Conservation (phyloP, 805 yeast species). For the Debaryomyces hansenii region DNA sequence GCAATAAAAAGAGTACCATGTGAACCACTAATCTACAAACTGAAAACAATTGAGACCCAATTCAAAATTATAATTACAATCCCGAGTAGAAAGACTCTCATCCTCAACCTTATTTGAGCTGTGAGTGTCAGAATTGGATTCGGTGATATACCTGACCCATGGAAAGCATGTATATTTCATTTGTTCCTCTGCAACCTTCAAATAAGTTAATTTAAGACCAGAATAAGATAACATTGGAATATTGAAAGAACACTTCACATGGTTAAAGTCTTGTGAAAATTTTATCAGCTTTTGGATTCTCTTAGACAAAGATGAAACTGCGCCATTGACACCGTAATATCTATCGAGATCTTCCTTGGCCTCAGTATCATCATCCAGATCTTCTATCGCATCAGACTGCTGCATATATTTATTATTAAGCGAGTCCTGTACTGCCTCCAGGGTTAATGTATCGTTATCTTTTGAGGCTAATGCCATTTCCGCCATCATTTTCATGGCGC, state of each 20-base stretch:
- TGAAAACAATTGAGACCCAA: conserved; percentile 16
- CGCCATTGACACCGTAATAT: conserved; percentile 38
- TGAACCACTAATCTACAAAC: background rate
- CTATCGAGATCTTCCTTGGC: conserved; percentile 30
- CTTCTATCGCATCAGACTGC: conserved; percentile 8
- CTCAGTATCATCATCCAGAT: conserved; percentile 21
- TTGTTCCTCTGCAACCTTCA: conserved; percentile 64
- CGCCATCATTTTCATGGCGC: conserved; percentile 52
- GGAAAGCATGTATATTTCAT: conserved; percentile 70
- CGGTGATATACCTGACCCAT: conserved; percentile 65
- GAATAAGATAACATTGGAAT: conserved; percentile 57
- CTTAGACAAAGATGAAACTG: conserved; percentile 25
- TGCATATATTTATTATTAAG: conserved; percentile 4
- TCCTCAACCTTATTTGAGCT: background rate
- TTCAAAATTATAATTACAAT: conserved; percentile 15
- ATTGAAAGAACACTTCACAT: conserved; percentile 28
- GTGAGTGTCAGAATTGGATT: conserved; percentile 5
- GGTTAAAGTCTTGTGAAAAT: conserved; percentile 14
- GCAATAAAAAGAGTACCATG: too few species aligned
- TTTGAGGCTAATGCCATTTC: conserved; percentile 37
- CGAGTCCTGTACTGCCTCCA: background rate
- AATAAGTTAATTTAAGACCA: conserved; percentile 64
- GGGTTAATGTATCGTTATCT: background rate
- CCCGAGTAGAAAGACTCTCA: background rate
- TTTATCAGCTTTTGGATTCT: conserved; percentile 13